phyloP scores from a whole-genome alignment of 768 basidiomycete genomes.

The Suillus ampliporus region DNA sequence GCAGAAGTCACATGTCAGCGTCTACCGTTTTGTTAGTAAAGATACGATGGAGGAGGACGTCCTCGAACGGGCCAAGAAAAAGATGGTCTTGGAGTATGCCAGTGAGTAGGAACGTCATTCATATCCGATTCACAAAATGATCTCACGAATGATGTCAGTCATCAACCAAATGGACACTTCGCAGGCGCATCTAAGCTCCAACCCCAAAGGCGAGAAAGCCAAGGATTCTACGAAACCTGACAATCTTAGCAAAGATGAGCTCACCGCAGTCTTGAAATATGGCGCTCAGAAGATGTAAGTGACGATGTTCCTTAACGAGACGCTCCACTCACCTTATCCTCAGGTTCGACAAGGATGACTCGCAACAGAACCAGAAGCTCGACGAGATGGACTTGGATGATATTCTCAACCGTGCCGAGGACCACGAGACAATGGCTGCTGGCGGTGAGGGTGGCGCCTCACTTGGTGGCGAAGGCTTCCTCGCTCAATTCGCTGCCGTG shows the following conservation, averaged over 20 bases:
- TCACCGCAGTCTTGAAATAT: slow-evolving; percentile 97
- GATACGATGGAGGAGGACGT: slow-evolving; percentile 99
- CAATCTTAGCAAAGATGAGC: slow-evolving; percentile 93
- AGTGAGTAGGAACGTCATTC: slow-evolving; percentile 65
- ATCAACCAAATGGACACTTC: slow-evolving; percentile 99
- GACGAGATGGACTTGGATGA: slow-evolving; percentile 99
- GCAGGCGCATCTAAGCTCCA: slow-evolving; percentile 91
- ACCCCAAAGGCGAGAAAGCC: slow-evolving; percentile 69
- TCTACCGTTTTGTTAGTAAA: slow-evolving; percentile 98
- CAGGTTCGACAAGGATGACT: slow-evolving; percentile 98
- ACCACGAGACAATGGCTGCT: slow-evolving; percentile 90
- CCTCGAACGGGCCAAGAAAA: slow-evolving; percentile 96
- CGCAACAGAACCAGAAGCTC: slow-evolving; percentile 90
- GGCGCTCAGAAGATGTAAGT: slow-evolving; percentile 96
- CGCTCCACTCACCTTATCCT: slow-evolving; percentile 18
- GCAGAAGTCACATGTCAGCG: slow-evolving; percentile 97
- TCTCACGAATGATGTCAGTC: slow-evolving; percentile 54
- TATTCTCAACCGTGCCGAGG: slow-evolving; percentile 94
- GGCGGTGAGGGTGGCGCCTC: slow-evolving; percentile 82
- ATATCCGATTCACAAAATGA: slow-evolving; percentile 14
- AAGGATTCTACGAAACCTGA: slow-evolving; percentile 80
- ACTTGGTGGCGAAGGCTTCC: slow-evolving; percentile 96
- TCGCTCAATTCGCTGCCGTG: slow-evolving; percentile 92
- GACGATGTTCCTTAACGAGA: slow-evolving; percentile 13
- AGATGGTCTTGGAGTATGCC: slow-evolving; percentile 99